Base-by-base conservation (phyloP, 225 moss, liverwort and hornwort species). In the Pleurozium schreberi region DNA sequence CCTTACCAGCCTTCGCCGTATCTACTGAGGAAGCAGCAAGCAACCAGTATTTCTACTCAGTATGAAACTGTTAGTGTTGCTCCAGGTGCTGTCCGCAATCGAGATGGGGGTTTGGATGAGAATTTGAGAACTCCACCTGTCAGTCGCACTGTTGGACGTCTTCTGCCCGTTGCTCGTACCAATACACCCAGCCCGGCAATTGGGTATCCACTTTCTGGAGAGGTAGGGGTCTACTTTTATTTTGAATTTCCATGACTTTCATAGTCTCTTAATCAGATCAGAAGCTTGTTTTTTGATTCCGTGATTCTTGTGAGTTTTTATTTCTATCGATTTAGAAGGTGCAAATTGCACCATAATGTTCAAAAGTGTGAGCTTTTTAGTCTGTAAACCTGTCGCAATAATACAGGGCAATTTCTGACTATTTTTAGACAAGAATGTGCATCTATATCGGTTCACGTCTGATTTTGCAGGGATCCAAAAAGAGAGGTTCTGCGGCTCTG, bases 401-500 rank as follows among this genome's bases (percentile, higher is more conserved):
- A 25, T 69, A 55, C 28, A 34, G 62, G 75, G 61, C 70, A 64
- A 58, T 88, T 85, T 80, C 25, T 45, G 68, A 50, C 26, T 80
- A 30, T 42, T 73, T 83, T 61, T 9, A n/a, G 52, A 38, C 27
- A 47, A 75, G 12, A 42, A 49, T 79, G 26, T 85, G 50, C 26
- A 61, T 71, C 81, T 14, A 84, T 22, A 5, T 55, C 53, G 40
- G 40, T 60, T 30, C 53, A 55, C 78, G 18, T 27, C n/a, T 89
- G 63, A 76, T 75, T 47, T 87, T 68, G 53, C 78, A 90, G 92
- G 90, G 92, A 25, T 91, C 92, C 38, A 91, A 85, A 60, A 98
- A 98, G 94, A 92, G 98, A 93, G 94, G 96, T 78, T 95, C 95
- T 52, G 93, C 94, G 43, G 97, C 85, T 84, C 86, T 98, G 71